These are phyloP conservation scores for Parastagonospora avenae DNA, from an alignment of 2,329 filamentous ascomycete species.

Conservation along the genomic window DNA sequence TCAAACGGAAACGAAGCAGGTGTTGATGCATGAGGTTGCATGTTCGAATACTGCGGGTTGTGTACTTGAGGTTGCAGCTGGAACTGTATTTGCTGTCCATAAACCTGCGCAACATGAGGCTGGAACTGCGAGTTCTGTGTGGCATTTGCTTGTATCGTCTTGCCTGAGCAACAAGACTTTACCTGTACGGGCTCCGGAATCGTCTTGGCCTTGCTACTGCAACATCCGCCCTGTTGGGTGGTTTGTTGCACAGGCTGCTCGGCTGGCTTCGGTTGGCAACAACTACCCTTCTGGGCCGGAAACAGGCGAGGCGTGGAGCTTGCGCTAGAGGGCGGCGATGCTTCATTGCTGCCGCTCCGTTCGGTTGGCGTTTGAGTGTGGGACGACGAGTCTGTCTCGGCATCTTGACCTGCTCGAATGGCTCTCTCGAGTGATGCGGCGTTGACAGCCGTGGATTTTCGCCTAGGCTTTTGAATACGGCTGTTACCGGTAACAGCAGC, in stretches of 20 bases:
- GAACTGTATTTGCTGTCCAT: conserved; percentile 24
- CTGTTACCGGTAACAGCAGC: conserved; percentile 28
- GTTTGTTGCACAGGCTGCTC: conserved; percentile 12
- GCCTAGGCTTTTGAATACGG: conserved; percentile 41
- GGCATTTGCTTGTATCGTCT: conserved; percentile 17
- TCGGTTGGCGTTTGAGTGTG: conserved; percentile 40
- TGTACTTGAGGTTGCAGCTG: conserved; percentile 28
- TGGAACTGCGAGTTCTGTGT: conserved; percentile 6
- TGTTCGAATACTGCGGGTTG: conserved; percentile 24
- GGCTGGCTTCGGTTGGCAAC: conserved; percentile 37
- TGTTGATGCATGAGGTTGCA: conserved; percentile 19
- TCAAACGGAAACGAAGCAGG: conserved; percentile 27
- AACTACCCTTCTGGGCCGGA: conserved; percentile 35
- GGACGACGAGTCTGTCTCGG: conserved; percentile 40
- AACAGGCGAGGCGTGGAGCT: conserved; percentile 45
- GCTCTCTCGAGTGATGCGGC: conserved; percentile 40
- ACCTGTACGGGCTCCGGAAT: conserved; percentile 20
- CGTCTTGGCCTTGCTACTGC: conserved; percentile 31
- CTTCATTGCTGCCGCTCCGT: conserved; percentile 38
- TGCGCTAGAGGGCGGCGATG: conserved; percentile 42
- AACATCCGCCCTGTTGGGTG: conserved; percentile 32
- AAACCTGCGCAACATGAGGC: conserved; percentile 9
- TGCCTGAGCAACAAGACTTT: conserved; percentile 42
- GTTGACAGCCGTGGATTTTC: conserved; percentile 37
- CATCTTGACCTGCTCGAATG: conserved; percentile 38